Evolutionary conservation across 306 rosid genomes (phyloP).

Genomic region (Sechiopsis laciniata): DNA sequence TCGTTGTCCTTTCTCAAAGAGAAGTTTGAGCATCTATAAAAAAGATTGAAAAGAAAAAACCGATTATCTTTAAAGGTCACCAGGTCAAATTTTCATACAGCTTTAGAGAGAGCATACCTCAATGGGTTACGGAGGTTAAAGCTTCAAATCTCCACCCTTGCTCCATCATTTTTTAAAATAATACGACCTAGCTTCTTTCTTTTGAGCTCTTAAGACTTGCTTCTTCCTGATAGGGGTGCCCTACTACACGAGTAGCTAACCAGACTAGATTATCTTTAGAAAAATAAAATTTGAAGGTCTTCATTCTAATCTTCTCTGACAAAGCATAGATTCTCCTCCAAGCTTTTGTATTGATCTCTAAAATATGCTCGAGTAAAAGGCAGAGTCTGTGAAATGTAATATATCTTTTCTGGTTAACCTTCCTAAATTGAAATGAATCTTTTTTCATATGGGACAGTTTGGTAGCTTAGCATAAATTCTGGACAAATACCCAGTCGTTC

Average conservation of each 20-base stretch:
- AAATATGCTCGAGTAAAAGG: neutral
- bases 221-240: conserved; percentile 2
- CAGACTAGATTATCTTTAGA: neutral
- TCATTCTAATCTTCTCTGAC: neutral
- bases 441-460: neutral
- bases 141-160: neutral
- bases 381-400: neutral
- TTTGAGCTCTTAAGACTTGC: neutral
- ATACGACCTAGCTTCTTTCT: neutral
- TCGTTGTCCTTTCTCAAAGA: neutral
- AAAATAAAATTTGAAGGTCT: neutral
- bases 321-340: neutral
- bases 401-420: neutral
- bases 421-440: neutral
- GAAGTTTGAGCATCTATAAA: neutral
- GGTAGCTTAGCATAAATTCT: neutral
- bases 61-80: neutral
- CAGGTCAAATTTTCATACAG: neutral
- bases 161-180: neutral
- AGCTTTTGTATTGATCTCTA: neutral
- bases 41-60: neutral
- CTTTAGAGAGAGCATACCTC: neutral
- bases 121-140: neutral
- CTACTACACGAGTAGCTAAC: neutral
- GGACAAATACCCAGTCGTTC: neutral